Conservation (phyloP, 257 asterid genomes). For the Solanum etuberosum region DNA sequence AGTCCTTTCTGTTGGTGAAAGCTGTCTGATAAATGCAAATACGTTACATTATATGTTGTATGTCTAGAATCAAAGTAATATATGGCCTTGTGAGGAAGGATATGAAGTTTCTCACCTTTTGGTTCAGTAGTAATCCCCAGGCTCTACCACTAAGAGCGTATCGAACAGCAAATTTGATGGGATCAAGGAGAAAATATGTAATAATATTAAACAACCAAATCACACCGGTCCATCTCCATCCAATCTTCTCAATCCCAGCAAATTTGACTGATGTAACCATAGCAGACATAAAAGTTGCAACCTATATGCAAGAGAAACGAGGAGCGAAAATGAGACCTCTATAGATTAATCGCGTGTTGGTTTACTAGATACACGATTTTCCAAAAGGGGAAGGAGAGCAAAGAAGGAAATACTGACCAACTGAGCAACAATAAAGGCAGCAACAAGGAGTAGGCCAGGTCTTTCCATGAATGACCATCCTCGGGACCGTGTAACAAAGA, state of each 20-base stretch:
- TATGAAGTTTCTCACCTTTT: conserved; percentile 11
- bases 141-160: conserved; percentile 43
- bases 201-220: conserved; percentile 38
- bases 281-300: conserved; percentile 49
- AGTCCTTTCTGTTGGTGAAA: conserved; percentile 37
- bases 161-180: conserved; percentile 33
- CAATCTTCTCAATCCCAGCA: conserved; percentile 31
- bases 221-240: conserved; percentile 40
- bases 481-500: conserved; percentile 48
- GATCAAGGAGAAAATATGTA: conserved; percentile 34
- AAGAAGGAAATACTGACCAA: conserved; percentile 20
- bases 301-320: conserved; percentile 11
- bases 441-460: conserved; percentile 52
- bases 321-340: background rate
- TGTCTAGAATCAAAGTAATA: background rate
- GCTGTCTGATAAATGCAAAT: conserved; percentile 29
- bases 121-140: conserved; percentile 29
- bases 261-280: conserved; percentile 16
- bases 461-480: conserved; percentile 49
- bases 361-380: background rate
- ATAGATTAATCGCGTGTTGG: background rate
- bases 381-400: background rate
- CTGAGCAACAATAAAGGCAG: conserved; percentile 52
- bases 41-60: background rate
- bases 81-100: background rate